These are phyloP conservation scores for Conoideocrella luteorostrata DNA, from an alignment of 2,329 filamentous ascomycete genomes.

Conservation along the genomic window DNA sequence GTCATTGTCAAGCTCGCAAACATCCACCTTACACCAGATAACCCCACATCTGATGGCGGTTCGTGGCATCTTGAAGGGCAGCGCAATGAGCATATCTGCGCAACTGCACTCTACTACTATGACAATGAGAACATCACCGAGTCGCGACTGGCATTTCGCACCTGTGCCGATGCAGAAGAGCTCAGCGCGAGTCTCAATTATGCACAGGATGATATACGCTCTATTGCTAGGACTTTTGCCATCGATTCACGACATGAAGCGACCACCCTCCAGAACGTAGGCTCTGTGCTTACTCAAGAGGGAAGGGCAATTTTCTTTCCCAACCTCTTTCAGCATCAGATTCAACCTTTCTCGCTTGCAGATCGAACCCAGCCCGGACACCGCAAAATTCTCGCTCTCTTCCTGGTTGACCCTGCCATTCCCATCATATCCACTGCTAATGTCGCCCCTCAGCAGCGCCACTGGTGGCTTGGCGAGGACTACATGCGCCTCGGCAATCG, in stretches of 20 bases:
- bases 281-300: slow-evolving; percentile 37
- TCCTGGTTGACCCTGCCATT: slow-evolving; percentile 51
- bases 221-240: slow-evolving; percentile 30
- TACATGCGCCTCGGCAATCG: background rate
- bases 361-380: slow-evolving; percentile 50
- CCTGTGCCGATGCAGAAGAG: slow-evolving; percentile 26
- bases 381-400: slow-evolving; percentile 54
- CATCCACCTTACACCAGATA: slow-evolving; percentile 53
- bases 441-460: slow-evolving; percentile 35
- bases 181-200: slow-evolving; percentile 18
- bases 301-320: slow-evolving; percentile 51
- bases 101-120: slow-evolving; percentile 57
- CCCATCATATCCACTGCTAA: slow-evolving; percentile 38
- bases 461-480: slow-evolving; percentile 25
- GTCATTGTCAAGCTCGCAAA: slow-evolving; percentile 59
- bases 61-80: slow-evolving; percentile 50
- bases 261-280: slow-evolving; percentile 31
- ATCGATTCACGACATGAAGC: slow-evolving; percentile 15
- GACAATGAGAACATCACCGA: slow-evolving; percentile 54
- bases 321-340: slow-evolving; percentile 46
- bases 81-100: slow-evolving; percentile 57
- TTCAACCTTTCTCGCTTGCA: slow-evolving; percentile 42
- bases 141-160: slow-evolving; percentile 44
- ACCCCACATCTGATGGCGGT: slow-evolving; percentile 46
- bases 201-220: slow-evolving; percentile 26